Base-by-base conservation (phyloP, 2,329 filamentous ascomycete species). In the Cryphonectria carpinicola region DNA sequence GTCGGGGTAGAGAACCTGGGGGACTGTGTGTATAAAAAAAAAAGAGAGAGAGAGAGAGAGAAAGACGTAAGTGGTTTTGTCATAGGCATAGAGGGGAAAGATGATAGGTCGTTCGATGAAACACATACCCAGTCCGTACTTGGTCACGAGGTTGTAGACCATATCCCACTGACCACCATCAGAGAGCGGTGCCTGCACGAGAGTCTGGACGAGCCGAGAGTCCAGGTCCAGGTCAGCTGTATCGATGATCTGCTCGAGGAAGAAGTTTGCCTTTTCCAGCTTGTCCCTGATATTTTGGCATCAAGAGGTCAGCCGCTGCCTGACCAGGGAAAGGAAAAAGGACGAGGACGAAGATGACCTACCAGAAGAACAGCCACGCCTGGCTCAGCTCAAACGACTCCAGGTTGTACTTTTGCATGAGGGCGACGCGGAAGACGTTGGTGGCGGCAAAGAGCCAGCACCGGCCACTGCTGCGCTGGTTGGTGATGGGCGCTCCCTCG, bases 81-180 rank as follows among this genome's bases (percentile, higher is more conserved):
- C 58, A 61, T 4, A 19, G 10, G 8, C 58, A 10, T 7, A 17
- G 28, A 37, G 17, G 4, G 4, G 8, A 10, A 19, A 13, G 8
- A 19, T 32, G 32, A 22, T 4, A 39, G n/a, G 22, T 4, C 39
- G 22, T 4, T 13, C 6, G 14, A 19, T 39, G 1, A 49, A n/a
- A n/a, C 17, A 37, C 63, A 28, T 52, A 65, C 63, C 63, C n/a
- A 97, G 87, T 39, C 94, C 94, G 77, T 97, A 97, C 82, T 97
- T 97, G 61, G 88, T 82, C 6, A 97, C 93, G 13, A 97, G 83
- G 76, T 97, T 97, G 74, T 89, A 92, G 2, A 94, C 91, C 93
- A 97, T 97, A 80, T 97, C 93, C 93, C 93, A 97, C 80, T 97
- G 93, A 0, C 94, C 94, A 39, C 94, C 94, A 78, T 97, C 94